Conservation (phyloP, 139 green algal genomes). For the Chlamydomonas eustigma region DNA sequence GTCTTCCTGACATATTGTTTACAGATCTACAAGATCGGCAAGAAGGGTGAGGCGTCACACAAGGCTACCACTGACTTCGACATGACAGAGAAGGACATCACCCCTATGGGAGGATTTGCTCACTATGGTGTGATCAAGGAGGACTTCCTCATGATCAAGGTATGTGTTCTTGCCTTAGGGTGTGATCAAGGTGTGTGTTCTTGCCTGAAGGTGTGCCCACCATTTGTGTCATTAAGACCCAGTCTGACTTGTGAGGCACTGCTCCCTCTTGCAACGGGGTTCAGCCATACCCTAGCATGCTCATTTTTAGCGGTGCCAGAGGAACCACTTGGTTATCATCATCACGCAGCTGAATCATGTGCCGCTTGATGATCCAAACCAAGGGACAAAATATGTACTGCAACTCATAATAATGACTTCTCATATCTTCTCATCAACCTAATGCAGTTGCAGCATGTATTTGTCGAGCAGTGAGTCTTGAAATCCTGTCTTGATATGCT, state of each 20-base stretch:
- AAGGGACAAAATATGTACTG: constrained; percentile 17
- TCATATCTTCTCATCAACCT: too few species aligned
- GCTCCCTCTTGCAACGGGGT: constrained; percentile 28
- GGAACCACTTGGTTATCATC: constrained; percentile 19
- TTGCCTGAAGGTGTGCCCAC: background rate
- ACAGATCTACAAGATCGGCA: constrained; percentile 88
- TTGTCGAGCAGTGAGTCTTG: too few species aligned
- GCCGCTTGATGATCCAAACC: constrained; percentile 25
- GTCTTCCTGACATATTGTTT: background rate
- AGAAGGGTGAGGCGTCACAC: constrained; percentile 87
- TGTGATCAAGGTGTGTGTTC: background rate
- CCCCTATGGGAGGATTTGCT: constrained; percentile 98
- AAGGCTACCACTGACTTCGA: constrained; percentile 91
- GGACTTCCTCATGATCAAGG: constrained; percentile 99
- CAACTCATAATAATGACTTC: too few species aligned
- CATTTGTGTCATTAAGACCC: too few species aligned
- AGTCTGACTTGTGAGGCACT: too few species aligned
- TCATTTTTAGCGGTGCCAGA: constrained; percentile 20
- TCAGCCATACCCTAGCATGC: constrained; percentile 10
- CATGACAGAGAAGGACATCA: constrained; percentile 97
- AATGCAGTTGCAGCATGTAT: too few species aligned
- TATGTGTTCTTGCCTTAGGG: constrained; percentile 12
- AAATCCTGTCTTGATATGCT: too few species aligned
- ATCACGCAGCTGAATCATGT: constrained; percentile 7
- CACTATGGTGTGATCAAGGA: constrained; percentile 96